Evolutionary conservation across 2,329 filamentous ascomycete species (phyloP).

Genomic region (Xenoacremonium recifei): DNA sequence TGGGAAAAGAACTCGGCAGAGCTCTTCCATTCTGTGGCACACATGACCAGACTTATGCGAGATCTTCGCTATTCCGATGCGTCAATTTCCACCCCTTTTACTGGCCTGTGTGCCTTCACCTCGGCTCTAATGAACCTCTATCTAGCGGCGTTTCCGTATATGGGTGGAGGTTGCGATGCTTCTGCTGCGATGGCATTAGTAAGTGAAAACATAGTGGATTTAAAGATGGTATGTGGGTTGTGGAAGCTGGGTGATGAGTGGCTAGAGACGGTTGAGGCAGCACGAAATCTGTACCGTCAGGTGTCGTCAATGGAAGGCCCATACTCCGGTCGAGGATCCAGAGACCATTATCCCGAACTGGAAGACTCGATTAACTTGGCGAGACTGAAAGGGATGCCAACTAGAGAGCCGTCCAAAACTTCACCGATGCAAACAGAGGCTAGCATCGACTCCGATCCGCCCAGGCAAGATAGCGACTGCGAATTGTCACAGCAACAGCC

Average conservation of each 20-base stretch:
- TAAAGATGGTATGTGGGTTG: background rate
- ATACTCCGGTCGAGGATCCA: background rate
- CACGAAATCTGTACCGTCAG: background rate
- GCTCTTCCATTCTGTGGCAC: slow-evolving; percentile 35
- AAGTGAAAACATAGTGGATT: background rate
- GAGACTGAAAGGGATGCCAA: background rate
- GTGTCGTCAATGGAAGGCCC: background rate
- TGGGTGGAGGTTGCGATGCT: slow-evolving; percentile 27
- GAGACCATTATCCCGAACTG: background rate
- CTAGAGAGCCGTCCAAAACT: background rate
- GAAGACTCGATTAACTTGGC: background rate
- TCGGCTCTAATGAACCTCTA: slow-evolving; percentile 43
- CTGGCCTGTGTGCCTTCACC: slow-evolving; percentile 45
- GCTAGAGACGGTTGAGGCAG: background rate
- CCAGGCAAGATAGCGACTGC: too few relatives aligned
- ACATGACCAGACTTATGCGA: slow-evolving; percentile 33
- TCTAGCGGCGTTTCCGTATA: slow-evolving; percentile 37
- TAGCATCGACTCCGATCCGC: background rate
- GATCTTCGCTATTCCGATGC: slow-evolving; percentile 37
- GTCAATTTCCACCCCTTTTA: slow-evolving; percentile 39
- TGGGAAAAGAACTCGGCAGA: slow-evolving; percentile 38
- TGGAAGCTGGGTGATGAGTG: background rate
- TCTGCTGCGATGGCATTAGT: background rate
- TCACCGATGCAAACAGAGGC: background rate
- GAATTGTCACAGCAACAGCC: too few relatives aligned